Evolutionary conservation across 148 eudicot genomes (phyloP), one percentile per base, ranked within the genome.

Genomic region (Spergularia bocconei): DNA sequence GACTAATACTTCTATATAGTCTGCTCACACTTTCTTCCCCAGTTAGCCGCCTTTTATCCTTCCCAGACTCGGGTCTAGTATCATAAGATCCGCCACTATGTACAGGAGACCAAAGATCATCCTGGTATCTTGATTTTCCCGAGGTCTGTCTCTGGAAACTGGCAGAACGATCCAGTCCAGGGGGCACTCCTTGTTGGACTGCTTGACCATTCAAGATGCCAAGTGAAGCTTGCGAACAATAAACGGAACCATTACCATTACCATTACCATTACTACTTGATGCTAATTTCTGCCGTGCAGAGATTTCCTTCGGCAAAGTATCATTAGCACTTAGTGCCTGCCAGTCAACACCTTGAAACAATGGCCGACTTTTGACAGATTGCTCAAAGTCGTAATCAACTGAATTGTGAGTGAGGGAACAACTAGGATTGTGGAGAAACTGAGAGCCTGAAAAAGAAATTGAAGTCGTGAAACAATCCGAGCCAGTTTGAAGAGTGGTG

Each of bases 361-460:
- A 67, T 1, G 99, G 99, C 11, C 91, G 89, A 57, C 99, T 95
- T 56, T 84, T 82, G 79, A 95, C 99, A 64, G 99, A 95, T 76
- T 90, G 85, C 75, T 95, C 99, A 83, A 77, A 87, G 71, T 85
- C 87, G 60, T 76, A 77, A 74, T 95, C 99, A 53, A 85, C 74
- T 48, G 92, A 82, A 77, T 86, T 86, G 67, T 90, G 87, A 13
- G 92, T 89, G 39, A 89, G 78, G 17, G 96, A 95, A 78, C 97
- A 95, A 82, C 97, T 95, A 21, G 89, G 92, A 67, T 95, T 92
- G 82, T 89, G 96, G 54, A 85, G 83, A 51, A 89, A 84, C 75
- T 90, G 93, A 61, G 96, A 90, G 77, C 97, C 99, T n/a, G 99
- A 92, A 79, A 92, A 89, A 29, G 98, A 94, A 79, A 91, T 84